These are phyloP conservation scores for Colletotrichum limetticola DNA, from an alignment of 2,329 filamentous ascomycete genomes.

Conservation along the genomic window DNA sequence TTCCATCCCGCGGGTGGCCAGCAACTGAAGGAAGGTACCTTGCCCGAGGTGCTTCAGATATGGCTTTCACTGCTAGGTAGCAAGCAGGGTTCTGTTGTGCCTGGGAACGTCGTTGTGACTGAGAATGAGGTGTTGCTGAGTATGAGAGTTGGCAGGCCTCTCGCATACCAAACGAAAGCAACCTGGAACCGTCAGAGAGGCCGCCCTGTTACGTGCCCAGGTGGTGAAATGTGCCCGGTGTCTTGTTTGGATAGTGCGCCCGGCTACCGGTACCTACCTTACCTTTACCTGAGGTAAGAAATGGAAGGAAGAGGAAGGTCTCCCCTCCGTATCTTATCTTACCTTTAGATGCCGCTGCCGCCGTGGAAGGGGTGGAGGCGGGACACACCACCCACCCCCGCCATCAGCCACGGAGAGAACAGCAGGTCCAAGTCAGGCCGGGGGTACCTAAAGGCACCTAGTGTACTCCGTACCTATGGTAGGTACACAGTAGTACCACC, in stretches of 20 bases:
- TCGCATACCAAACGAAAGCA: neutral
- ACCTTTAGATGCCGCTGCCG: neutral
- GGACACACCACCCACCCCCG: neutral
- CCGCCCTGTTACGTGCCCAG: neutral
- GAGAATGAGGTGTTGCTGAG: neutral
- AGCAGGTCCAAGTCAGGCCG: too few relatives aligned
- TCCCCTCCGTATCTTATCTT: constrained; percentile 29
- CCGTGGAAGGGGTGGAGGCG: constrained; percentile 4
- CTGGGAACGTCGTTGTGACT: neutral
- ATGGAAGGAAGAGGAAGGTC: constrained; percentile 23
- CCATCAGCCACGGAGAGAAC: too few relatives aligned
- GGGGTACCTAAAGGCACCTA: constrained; percentile 11
- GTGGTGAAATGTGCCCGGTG: neutral
- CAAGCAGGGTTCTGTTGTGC: neutral
- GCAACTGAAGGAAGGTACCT: neutral
- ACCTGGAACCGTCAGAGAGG: neutral
- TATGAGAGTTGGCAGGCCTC: neutral
- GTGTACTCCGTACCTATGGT: too few relatives aligned
- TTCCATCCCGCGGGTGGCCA: neutral
- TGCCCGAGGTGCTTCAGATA: neutral
- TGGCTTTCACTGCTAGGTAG: neutral
- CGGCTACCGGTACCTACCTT: neutral
- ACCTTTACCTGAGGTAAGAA: neutral
- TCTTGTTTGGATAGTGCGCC: neutral
- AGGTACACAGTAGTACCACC: too few relatives aligned